Evolutionary conservation across 352 stramenopile genomes (phyloP), one percentile per base, ranked within the genome.

Genomic region (Blastocystis sp.): DNA sequence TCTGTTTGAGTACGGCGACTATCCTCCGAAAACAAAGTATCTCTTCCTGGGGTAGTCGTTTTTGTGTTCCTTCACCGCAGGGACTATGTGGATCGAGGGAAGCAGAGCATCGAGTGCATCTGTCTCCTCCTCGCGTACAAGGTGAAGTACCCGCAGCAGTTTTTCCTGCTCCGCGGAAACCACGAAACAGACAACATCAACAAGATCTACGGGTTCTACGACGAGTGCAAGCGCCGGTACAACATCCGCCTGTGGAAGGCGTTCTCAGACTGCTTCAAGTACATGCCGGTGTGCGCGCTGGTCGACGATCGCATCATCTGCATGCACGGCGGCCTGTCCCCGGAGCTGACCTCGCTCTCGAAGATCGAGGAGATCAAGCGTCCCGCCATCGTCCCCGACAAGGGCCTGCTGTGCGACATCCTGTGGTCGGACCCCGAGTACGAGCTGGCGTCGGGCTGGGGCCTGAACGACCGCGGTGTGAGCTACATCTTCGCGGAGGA

Each of bases 121-220:
- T 98, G 94, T 88, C 90, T 99, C 59, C 91, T 98, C 4, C 93
- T 99, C 70, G 93, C 93, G 14, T 98, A 98, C 93, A 99, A 99
- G 91, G 97, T 98, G 91, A 98, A 98, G 90, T 98, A 98, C 91
- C 96, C 96, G 19, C 93, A 97, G 78, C 97, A 97, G 66, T 97
- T 99, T 88, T 98, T 97, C 89, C 92, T 99, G 14, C 91, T 99
- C 66, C 92, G 96, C 48, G 96, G 96, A 4, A 99, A 99, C 92
- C 96, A 99, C 91, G 96, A 99, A 90, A 98, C 94, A 87, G 94
- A 95, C 52, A 97, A 95, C 38, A 98, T 98, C 88, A 98, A 98
- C 91, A 93, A 96, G 61, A 98, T 99, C 90, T 99, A 99, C 91
- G 96, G 96, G 23, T 99, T 99, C 90, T 98, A 98, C 90, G 96